These are phyloP conservation scores for Colletotrichum melonis DNA, from an alignment of 2,329 filamentous ascomycete genomes.

Conservation along the genomic window DNA sequence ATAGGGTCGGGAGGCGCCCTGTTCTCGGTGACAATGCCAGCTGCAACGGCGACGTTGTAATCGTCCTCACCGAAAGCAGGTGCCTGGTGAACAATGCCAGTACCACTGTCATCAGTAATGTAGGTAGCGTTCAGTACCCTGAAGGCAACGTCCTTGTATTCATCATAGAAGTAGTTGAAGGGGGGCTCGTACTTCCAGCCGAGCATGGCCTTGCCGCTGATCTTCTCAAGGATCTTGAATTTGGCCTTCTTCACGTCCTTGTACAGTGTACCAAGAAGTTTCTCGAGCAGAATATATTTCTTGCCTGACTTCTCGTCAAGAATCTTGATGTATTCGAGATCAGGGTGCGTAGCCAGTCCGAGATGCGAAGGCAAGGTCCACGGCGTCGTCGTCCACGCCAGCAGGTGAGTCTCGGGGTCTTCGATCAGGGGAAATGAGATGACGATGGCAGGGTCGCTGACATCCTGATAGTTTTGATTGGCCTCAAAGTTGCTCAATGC, in stretches of 20 bases:
- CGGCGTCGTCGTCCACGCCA: constrained; percentile 92
- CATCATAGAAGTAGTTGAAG: constrained; percentile 89
- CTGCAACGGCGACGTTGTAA: constrained; percentile 83
- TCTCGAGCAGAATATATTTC: constrained; percentile 86
- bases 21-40: constrained; percentile 81
- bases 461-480: constrained; percentile 93
- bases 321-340: constrained; percentile 90
- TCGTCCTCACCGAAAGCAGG: constrained; percentile 97
- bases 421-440: constrained; percentile 87
- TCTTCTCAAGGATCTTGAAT: constrained; percentile 82
- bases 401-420: constrained; percentile 78
- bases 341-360: constrained; percentile 81
- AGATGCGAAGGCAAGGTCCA: constrained; percentile 86
- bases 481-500: constrained; percentile 85
- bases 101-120: constrained; percentile 90
- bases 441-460: constrained; percentile 90
- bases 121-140: constrained; percentile 85
- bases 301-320: constrained; percentile 84
- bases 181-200: constrained; percentile 91
- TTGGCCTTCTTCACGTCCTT: constrained; percentile 97
- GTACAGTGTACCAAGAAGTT: constrained; percentile 84
- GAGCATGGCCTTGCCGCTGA: constrained; percentile 86
- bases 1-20: constrained; percentile 90
- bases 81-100: constrained; percentile 92
- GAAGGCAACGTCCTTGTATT: constrained; percentile 89